These are phyloP conservation scores for Amaranthus tricolor DNA, from an alignment of 179 eudicot species.

Conservation along the genomic window DNA sequence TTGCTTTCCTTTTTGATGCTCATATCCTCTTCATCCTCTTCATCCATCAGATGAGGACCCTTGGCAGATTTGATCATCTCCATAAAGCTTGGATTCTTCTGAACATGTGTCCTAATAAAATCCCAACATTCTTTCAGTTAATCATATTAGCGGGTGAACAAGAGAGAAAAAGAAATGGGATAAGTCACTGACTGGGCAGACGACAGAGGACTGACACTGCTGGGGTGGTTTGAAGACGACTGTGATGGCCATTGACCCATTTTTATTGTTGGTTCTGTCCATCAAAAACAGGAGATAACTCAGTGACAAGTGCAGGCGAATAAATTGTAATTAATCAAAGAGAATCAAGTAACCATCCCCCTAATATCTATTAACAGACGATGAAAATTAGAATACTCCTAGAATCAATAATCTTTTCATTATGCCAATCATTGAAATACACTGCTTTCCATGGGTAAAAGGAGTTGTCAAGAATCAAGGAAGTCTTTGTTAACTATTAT, in stretches of 20 bases:
- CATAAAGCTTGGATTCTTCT: constrained; percentile 65
- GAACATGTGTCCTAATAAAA: constrained; percentile 52
- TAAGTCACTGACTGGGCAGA: constrained; percentile 77
- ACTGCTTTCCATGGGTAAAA: neutral
- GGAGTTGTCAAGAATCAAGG: too few relatives aligned
- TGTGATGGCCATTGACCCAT: constrained; percentile 71
- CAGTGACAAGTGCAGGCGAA: neutral
- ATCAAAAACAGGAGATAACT: constrained; percentile 2
- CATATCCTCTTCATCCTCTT: constrained; percentile 68
- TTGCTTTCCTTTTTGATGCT: constrained; percentile 59
- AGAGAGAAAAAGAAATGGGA: constrained; percentile 4
- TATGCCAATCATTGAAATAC: too few relatives aligned
- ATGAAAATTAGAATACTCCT: neutral
- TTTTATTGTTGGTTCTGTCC: constrained; percentile 47
- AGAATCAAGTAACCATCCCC: neutral
- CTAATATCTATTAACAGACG: neutral
- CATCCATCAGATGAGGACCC: constrained; percentile 63
- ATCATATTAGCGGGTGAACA: constrained; percentile 4
- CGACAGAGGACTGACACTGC: constrained; percentile 65
- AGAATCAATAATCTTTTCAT: neutral
- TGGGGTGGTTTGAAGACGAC: constrained; percentile 58
- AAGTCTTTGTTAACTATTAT: too few relatives aligned
- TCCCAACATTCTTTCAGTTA: constrained; percentile 13
- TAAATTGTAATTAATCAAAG: neutral
- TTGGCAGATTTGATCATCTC: constrained; percentile 76